Evolutionary conservation across 2,329 filamentous ascomycete species (phyloP), one percentile per base, ranked within the genome.

Genomic region (Xylogone sp.): DNA sequence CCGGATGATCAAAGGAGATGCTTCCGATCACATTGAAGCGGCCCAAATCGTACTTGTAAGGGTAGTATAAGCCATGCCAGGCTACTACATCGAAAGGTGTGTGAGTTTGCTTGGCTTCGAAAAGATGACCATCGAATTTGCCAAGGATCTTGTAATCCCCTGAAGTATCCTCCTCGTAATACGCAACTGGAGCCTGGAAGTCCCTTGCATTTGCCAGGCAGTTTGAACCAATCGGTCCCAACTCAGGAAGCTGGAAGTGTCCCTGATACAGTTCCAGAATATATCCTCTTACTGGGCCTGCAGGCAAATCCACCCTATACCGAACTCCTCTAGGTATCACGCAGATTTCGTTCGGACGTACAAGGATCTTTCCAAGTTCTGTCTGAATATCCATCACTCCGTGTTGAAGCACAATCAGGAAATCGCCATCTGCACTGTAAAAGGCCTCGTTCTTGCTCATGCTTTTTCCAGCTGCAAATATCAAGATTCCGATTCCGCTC

Each of bases 41-140:
- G 31, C 83, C 84, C 1, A 90, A 75, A 60, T 90, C 87, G 70
- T 90, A 91, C 69, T 90, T 91, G 77, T 81, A 88, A 0, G 87
- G 87, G 53, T 86, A 84, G 69, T 89, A 90, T 58, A 81, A 87
- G 34, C 87, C 87, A 64, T 90, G 87, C 86, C 87, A 90, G 3
- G 82, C 85, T 1, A 88, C 86, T 0, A 90, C 79, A 61, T 91
- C 86, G 61, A 90, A 91, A 0, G 87, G 86, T 0, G 82, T 83
- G 66, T 90, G 87, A 12, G 74, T 63, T 68, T 90, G 86, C 42
- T 66, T 73, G n/a, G 82, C 81, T 43, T 71, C 69, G 70, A 86
- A 88, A 48, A 88, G 76, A 34, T 74, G 71, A 60, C 84, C 82
- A 64, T 80, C 81, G 61, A 87, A 83, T 65, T 87, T 87, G 68